Conservation (phyloP, 805 yeast species). For the Wickerhamomyces silvicola region DNA sequence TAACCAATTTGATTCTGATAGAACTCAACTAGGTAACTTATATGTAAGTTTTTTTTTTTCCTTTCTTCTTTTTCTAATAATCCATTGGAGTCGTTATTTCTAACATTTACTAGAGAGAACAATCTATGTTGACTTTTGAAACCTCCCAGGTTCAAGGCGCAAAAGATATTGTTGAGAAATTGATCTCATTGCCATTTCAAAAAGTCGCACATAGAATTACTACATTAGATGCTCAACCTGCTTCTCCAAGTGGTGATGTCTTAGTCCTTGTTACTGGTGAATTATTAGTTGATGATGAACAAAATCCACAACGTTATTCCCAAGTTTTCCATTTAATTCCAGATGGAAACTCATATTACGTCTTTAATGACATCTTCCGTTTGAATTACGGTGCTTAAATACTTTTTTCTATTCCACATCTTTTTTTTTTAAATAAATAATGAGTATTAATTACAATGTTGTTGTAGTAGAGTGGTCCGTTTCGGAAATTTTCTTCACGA, state of each 20-base stretch:
- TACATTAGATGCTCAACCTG: conserved; percentile 97
- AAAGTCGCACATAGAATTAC: conserved; percentile 91
- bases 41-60: conserved; percentile 42
- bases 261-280: conserved; percentile 98
- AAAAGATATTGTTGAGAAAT: conserved; percentile 85
- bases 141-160: conserved; percentile 93
- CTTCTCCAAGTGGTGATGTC: conserved; percentile 86
- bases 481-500: too few species aligned
- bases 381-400: conserved; percentile 66
- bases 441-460: neutral
- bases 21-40: conserved; percentile 85
- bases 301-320: conserved; percentile 91
- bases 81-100: neutral
- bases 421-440: too few species aligned
- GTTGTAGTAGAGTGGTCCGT: neutral
- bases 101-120: conserved; percentile 54
- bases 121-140: conserved; percentile 96
- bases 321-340: conserved; percentile 97
- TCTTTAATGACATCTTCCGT: conserved; percentile 95
- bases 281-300: conserved; percentile 84
- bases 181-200: conserved; percentile 81
- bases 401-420: neutral
- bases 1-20: conserved; percentile 89
- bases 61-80: neutral
- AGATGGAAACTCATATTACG: conserved; percentile 86